Base-by-base conservation (phyloP, 1,139 yeast species). In the Blastobotrys niveus region DNA sequence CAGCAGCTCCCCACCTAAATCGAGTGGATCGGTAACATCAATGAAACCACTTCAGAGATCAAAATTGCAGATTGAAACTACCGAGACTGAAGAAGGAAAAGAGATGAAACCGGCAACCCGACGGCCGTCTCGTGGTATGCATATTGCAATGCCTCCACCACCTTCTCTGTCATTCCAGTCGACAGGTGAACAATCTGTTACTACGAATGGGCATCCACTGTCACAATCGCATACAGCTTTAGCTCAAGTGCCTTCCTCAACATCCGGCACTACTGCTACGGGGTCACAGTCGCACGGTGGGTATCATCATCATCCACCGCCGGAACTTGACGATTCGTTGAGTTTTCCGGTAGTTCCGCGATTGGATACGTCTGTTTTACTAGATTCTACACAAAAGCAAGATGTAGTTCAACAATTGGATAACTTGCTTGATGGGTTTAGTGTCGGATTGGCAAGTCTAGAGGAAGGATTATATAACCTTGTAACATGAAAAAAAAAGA, bases 341-440 rank as follows among this genome's bases (percentile, higher is more conserved):
- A 25, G 41, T 15, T 54, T 56, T 44, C 60, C 60, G 9, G 42
- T 41, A 10, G 37, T 53, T 14, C 60, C 60, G 7, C 40, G 43
- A 24, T 42, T 65, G 7, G 64, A 65, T 47, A 40, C 58, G 38
- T 43, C 53, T 12, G 52, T 61, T 27, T 48, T 65, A 41, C 52
- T 63, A 26, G 68, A 65, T 46, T 51, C 58, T 34, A 55, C 66
- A 1, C 60, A 66, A 1, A 54, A 54, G 29, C 53, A 57, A 20
- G 56, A 52, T 6, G 59, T 60, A 2, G 49, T 57, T 17, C 51
- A 49, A 15, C 63, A 62, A 38, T 51, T 65, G 37, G 57, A 56
- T 32, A 44, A 46, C 27, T 52, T 64, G 24, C 52, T 64, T 20
- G 56, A 50, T 8, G 48, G 56, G 3, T 57, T 60, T 42, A 54